Base-by-base conservation (phyloP, 169 alveolate genomes). In the Plasmodium relictum region DNA sequence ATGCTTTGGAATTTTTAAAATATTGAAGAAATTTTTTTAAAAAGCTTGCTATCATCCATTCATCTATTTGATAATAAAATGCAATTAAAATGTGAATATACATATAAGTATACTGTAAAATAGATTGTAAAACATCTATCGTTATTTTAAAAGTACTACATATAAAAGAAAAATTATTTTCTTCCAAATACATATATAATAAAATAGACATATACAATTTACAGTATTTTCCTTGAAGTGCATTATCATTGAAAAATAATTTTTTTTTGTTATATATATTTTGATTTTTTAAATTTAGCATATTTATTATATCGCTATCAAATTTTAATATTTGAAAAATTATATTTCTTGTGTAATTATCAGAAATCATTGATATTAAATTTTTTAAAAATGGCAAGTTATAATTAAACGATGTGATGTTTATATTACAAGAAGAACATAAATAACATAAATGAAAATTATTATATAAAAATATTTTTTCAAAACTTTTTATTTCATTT, bases 361-460 rank as follows among this genome's bases (percentile, higher is more conserved):
- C 88, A 4, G 48, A 39, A 8, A 83, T 78, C 22, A 52, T 54
- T 9, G 73, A 14, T n/a, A 83, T 24, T 18, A 83, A 6, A 31
- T 83, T 83, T 68, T 83, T 65, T 18, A 83, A 24, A 48, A 39
- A 69, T 0, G 91, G 73, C 10, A 83, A 61, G n/a, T 68, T 37
- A 44, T 83, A 83, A n/a, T 41, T 18, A 42, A 83, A 83, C 3
- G 72, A 52, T 20, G 70, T 72, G 2, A 83, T 56, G 31, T 66
- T 83, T 41, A 83, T 8, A 52, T 83, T 83, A 26, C 50, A 48
- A 26, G 72, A 41, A 0, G 91, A 65, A 59, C 91, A 83, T 8
- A 83, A 26, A 26, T 83, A 83, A 58, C 91, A 83, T 22, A 83
- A 70, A 56, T 83, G 91, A 24, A 83, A 83, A 58, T 83, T 50